Evolutionary conservation across 495 filamentous ascomycete genomes (phyloP).

Genomic region (Talaromyces stipitatus): DNA sequence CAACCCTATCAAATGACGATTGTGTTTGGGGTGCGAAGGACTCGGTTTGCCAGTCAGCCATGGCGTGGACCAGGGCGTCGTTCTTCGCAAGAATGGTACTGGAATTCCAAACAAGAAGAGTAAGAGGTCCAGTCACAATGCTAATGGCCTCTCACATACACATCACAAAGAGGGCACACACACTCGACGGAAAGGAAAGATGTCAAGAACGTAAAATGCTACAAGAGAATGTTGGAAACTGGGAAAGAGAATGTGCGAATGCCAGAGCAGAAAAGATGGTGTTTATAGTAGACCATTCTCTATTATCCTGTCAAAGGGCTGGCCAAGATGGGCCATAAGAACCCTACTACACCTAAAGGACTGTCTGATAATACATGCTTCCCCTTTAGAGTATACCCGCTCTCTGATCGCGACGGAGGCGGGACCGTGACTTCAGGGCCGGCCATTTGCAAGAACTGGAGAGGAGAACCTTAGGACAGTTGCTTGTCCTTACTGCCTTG

Average conservation of each 20-base stretch:
- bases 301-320: slow-evolving; percentile 12
- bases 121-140: slow-evolving; percentile 6
- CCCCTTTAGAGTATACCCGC: slow-evolving; percentile 8
- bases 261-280: slow-evolving; percentile 35
- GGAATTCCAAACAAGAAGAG: slow-evolving; percentile 7
- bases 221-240: slow-evolving; percentile 44
- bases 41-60: slow-evolving; percentile 43
- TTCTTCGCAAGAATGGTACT: slow-evolving; percentile 29
- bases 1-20: slow-evolving; percentile 30
- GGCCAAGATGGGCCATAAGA: slow-evolving; percentile 1
- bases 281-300: slow-evolving; percentile 43
- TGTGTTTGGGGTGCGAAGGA: slow-evolving; percentile 37
- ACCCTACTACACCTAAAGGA: slow-evolving; percentile 3
- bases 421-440: slow-evolving; percentile 19
- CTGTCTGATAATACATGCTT: not conserved
- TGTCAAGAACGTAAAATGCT: slow-evolving; percentile 31
- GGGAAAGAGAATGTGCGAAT: slow-evolving; percentile 49
- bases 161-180: not conserved
- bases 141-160: slow-evolving; percentile 2
- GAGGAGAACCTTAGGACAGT: slow-evolving; percentile 23
- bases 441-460: slow-evolving; percentile 17
- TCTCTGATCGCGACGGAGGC: slow-evolving; percentile 9
- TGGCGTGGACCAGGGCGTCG: slow-evolving; percentile 30
- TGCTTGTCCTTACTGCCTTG: slow-evolving; percentile 30
- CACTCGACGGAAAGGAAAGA: not conserved